Base-by-base conservation (phyloP, 148 eudicot genomes). In the Fagopyrum homotropicum region DNA sequence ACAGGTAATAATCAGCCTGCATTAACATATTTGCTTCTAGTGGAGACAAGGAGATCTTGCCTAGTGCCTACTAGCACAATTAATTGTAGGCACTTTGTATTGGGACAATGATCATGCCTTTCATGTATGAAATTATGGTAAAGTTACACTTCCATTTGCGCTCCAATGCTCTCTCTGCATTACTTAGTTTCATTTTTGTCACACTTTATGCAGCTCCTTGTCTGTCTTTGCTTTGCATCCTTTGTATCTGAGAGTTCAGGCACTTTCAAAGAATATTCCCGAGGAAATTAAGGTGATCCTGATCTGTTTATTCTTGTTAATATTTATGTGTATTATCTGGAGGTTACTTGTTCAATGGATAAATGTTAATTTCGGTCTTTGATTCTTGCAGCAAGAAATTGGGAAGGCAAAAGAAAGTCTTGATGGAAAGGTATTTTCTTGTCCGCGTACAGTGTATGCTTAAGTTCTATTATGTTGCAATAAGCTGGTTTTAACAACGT, bases 141-240 rank as follows among this genome's bases (percentile, higher is more conserved):
- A 30, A 30, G 6, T 30, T 63, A 16, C 16, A 63, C 29, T 63
- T 44, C 15, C 16, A 74, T 66, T 46, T 17, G 48, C 14, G 66
- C 44, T 54, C 48, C 46, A 40, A 73, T 14, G 14, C 61, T 73
- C 9, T 55, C 3, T 9, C 54, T 45, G 75, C 52, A 35, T 30
- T 80, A 40, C 51, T 46, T 79, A 57, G 46, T 14, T 66, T 26
- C 40, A 26, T 57, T 61, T 26, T 30, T 77, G 7, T 35, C 80
- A 47, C 73, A 78, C 78, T 44, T 73, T 54, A 78, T 87, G 87
- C 95, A 94, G 98, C 84, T 94, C 98, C 75, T 91, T 94, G 14
- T 94, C 98, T 45, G 98, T 94, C 56, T 94, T 87, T 88, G 98
- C 98, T 55, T 76, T 94, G 88, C 98, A 94, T 78, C 98, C 98